Percentiles rank a stretch among this genome's conserved stretches.
Conservation (phyloP, 1,139 yeast genomes). For the Lodderomyces metapsilosis region DNA sequence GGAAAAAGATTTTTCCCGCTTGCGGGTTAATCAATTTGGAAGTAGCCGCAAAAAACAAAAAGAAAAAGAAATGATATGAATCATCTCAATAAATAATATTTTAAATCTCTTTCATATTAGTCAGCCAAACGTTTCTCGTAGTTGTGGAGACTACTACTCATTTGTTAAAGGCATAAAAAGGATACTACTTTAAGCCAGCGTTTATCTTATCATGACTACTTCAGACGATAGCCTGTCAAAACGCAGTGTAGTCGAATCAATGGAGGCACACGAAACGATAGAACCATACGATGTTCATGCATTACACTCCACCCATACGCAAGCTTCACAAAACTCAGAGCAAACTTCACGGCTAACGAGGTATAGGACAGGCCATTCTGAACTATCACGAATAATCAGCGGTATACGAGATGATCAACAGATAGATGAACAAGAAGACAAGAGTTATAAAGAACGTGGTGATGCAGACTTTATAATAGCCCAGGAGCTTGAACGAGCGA, state of each 20-base stretch:
- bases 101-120: background rate
- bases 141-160: no score
- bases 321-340: background rate
- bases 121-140: no score
- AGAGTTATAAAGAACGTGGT: constrained; percentile 18
- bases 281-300: constrained; percentile 3
- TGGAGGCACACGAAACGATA: background rate
- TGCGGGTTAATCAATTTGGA: background rate
- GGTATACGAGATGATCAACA: constrained; percentile 34
- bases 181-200: no score
- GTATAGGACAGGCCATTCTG: constrained; percentile 19
- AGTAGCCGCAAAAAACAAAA: background rate
- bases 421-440: constrained; percentile 19
- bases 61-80: background rate
- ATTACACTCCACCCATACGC: constrained; percentile 4
- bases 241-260: constrained; percentile 4
- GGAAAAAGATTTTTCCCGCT: background rate
- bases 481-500: constrained; percentile 21
- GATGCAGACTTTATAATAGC: constrained; percentile 25
- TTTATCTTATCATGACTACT: no score
- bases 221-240: constrained; percentile 3
- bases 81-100: background rate
- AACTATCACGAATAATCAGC: constrained; percentile 29
- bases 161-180: no score
- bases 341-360: constrained; percentile 5